phyloP scores from a whole-genome alignment of 2,329 filamentous ascomycete species.

The Scolecobasidium constrictum region DNA sequence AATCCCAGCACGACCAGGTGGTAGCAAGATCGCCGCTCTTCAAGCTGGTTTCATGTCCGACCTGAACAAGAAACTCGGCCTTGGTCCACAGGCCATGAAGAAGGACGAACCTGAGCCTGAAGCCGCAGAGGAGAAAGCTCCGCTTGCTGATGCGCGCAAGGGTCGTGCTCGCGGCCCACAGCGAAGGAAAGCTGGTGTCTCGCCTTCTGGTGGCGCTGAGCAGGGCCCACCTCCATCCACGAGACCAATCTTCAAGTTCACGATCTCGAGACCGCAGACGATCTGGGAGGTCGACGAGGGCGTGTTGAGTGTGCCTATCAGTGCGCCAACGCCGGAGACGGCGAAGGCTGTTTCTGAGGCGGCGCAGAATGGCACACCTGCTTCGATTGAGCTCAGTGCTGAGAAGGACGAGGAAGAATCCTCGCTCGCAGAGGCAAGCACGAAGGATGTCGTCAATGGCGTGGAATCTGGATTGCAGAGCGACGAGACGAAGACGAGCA shows the following conservation, averaged over 20 bases:
- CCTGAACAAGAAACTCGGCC: conserved; percentile 75
- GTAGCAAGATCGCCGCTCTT: conserved; percentile 77
- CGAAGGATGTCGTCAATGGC: conserved; percentile 9
- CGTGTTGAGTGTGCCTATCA: conserved; percentile 1
- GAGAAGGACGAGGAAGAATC: conserved; percentile 4
- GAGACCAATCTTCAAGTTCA: conserved; percentile 20
- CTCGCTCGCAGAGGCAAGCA: conserved; percentile 18
- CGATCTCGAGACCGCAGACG: conserved; percentile 16
- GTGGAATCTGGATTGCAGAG: background rate
- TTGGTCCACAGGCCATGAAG: conserved; percentile 73
- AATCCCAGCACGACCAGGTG: conserved; percentile 62
- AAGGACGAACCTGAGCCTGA: conserved; percentile 44
- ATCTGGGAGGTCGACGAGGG: conserved; percentile 26
- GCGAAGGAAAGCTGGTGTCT: conserved; percentile 54
- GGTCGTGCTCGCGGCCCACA: conserved; percentile 80
- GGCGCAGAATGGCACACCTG: background rate
- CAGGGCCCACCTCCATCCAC: conserved; percentile 26
- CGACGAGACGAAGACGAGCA: conserved; percentile 9
- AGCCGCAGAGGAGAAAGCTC: conserved; percentile 58
- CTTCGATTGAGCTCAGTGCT: background rate
- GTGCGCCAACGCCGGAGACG: conserved; percentile 1
- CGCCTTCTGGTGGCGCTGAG: conserved; percentile 38
- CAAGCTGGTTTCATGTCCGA: conserved; percentile 90
- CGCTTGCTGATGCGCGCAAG: conserved; percentile 83
- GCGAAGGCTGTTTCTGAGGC: background rate